Evolutionary conservation across 805 yeast genomes (phyloP).

Genomic region (Saturnispora ahearnii): DNA sequence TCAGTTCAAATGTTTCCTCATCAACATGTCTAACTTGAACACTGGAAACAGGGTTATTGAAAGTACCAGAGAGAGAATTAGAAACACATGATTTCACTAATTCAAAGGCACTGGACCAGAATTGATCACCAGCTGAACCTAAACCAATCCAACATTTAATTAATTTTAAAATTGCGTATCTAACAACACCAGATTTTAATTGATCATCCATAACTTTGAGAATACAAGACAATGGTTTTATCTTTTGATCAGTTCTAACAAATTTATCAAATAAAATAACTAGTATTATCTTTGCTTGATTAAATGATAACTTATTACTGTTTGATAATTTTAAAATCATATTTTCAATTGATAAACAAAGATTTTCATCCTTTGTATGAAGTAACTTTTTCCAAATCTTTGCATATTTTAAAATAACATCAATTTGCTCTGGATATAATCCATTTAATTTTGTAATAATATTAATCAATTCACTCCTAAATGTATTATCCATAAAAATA

Average conservation of each 20-base stretch:
- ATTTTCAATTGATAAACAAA: background rate
- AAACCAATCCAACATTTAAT: conserved; percentile 6
- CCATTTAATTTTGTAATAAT: background rate
- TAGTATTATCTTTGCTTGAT: conserved; percentile 2
- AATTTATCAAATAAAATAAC: conserved; percentile 6
- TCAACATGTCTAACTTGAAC: background rate
- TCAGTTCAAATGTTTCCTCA: background rate
- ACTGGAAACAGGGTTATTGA: background rate
- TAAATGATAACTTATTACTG: background rate
- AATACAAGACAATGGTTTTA: background rate
- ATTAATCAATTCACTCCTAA: background rate
- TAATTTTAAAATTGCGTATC: conserved; percentile 5
- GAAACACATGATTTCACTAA: conserved; percentile 1
- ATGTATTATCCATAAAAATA: conserved; percentile 1
- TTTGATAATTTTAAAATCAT: background rate
- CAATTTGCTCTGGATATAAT: background rate
- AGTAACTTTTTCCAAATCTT: conserved; percentile 9
- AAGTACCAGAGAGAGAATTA: background rate
- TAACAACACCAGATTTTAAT: conserved; percentile 4
- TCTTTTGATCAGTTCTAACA: background rate
- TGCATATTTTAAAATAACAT: conserved; percentile 2
- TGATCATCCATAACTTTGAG: background rate
- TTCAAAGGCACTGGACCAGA: conserved; percentile 1
- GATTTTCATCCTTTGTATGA: conserved; percentile 7
- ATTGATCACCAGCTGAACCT: conserved; percentile 2